Evolutionary conservation across 208 protist genomes (phyloP).

Genomic region (Crithidia sp.): DNA sequence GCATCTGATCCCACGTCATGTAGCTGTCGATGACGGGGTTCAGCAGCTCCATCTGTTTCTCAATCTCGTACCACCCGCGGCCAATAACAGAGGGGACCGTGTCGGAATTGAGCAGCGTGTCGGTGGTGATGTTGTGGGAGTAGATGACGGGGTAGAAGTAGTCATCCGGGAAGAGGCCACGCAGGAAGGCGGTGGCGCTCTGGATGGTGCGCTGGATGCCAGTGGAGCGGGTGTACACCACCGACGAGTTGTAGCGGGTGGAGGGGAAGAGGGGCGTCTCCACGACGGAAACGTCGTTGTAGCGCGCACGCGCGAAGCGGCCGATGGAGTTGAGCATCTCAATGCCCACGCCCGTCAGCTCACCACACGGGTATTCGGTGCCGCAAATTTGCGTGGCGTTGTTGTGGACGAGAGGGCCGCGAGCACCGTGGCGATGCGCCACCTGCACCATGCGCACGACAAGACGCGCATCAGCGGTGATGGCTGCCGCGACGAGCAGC

Average conservation of each 20-base stretch:
- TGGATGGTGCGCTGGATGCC: constrained; percentile 54
- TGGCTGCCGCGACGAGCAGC: constrained; percentile 14
- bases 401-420: constrained; percentile 25
- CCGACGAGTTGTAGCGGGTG: constrained; percentile 39
- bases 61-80: constrained; percentile 27
- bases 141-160: constrained; percentile 50
- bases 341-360: constrained; percentile 45
- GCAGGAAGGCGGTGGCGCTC: constrained; percentile 50
- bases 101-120: constrained; percentile 49
- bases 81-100: constrained; percentile 33
- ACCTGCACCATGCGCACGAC: constrained; percentile 45
- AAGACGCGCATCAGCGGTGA: constrained; percentile 24
- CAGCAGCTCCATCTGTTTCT: constrained; percentile 3
- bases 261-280: constrained; percentile 40
- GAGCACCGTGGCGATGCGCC: constrained; percentile 51
- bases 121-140: constrained; percentile 35
- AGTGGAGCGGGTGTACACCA: constrained; percentile 62
- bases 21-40: constrained; percentile 24
- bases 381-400: constrained; percentile 43
- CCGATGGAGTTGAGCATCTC: constrained; percentile 38
- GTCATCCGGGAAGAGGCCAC: constrained; percentile 47
- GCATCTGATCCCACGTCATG: constrained; percentile 48
- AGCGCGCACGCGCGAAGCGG: constrained; percentile 39
- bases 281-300: constrained; percentile 43
- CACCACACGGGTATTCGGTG: constrained; percentile 36